phyloP scores from a whole-genome alignment of 805 yeast genomes.

The Kuraishia hungarica region DNA sequence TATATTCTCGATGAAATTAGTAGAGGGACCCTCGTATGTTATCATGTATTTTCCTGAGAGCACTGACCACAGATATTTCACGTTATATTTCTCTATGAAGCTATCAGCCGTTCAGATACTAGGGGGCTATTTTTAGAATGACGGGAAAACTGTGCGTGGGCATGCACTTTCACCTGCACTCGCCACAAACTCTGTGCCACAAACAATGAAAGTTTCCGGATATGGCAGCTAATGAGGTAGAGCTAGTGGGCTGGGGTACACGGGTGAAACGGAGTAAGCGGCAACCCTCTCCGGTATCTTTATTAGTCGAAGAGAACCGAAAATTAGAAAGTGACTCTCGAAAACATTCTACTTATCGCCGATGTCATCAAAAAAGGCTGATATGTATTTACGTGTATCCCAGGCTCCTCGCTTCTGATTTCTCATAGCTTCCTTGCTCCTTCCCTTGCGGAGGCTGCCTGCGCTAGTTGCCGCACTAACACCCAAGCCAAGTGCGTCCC shows the following conservation, averaged over 20 bases:
- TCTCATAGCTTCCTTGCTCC: not conserved
- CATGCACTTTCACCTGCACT: not conserved
- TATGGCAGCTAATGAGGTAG: not conserved
- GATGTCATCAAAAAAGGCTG: too few relatives aligned
- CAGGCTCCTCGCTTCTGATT: not conserved
- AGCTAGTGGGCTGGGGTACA: not conserved
- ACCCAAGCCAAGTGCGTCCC: not conserved
- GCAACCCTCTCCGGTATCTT: not conserved
- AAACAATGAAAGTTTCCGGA: not conserved
- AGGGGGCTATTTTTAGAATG: slow-evolving; percentile 1
- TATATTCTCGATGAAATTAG: not conserved
- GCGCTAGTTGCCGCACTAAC: not conserved
- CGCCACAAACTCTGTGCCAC: not conserved
- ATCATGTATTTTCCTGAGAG: not conserved
- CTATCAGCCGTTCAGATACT: not conserved
- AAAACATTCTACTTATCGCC: too few relatives aligned
- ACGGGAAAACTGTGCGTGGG: not conserved
- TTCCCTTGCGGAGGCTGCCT: not conserved
- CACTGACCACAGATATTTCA: not conserved
- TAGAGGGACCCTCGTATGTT: not conserved
- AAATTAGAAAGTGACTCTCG: not conserved
- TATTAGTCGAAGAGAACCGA: too few relatives aligned
- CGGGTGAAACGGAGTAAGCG: not conserved
- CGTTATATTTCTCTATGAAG: not conserved
- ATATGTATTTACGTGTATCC: too few relatives aligned